These are phyloP conservation scores for Heritiera littoralis DNA, from an alignment of 345 rosid genomes.

Conservation along the genomic window DNA sequence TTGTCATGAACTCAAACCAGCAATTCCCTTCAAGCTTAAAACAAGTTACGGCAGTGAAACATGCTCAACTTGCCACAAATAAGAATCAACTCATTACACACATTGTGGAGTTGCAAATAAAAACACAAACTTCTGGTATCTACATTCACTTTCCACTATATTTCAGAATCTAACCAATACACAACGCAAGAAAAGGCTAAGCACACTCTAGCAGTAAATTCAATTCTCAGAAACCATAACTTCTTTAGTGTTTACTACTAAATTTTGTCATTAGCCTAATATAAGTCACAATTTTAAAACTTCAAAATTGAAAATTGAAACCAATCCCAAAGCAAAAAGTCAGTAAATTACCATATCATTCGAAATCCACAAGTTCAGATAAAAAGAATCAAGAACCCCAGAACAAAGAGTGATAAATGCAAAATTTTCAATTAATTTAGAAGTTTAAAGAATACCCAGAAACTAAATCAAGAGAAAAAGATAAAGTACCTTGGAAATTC, in stretches of 20 bases:
- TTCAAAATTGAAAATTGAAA: constrained; percentile 4
- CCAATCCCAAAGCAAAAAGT: not conserved
- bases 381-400: constrained; percentile 8
- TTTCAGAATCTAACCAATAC: not conserved
- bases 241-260: not conserved
- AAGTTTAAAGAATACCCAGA: constrained; percentile 14
- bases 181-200: constrained; percentile 5
- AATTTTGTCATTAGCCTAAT: not conserved
- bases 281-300: not conserved
- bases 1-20: constrained; percentile 5
- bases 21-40: not conserved
- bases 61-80: constrained; percentile 4
- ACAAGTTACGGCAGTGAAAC: not conserved
- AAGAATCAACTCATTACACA: not conserved
- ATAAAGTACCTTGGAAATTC: constrained; percentile 9
- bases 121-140: not conserved
- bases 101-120: not conserved
- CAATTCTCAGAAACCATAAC: not conserved
- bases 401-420: constrained; percentile 8
- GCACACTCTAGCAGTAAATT: not conserved
- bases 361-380: not conserved
- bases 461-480: constrained; percentile 10
- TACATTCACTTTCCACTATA: not conserved
- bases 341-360: not conserved
- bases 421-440: constrained; percentile 10